These are phyloP conservation scores for Neoscytalidium dimidiatum DNA, from an alignment of 2,329 filamentous ascomycete genomes.

Conservation along the genomic window DNA sequence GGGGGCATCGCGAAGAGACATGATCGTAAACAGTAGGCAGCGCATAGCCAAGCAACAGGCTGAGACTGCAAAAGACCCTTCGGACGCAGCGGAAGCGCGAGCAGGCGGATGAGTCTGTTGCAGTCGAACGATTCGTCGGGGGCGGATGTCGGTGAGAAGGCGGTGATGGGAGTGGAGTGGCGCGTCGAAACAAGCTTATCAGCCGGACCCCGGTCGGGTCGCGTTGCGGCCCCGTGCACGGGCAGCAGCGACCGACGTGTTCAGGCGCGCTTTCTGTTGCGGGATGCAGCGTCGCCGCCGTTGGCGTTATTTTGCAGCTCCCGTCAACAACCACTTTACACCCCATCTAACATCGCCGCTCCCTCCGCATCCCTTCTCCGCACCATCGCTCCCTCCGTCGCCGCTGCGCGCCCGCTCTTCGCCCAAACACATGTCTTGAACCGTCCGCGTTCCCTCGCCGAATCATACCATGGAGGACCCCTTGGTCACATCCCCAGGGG, in stretches of 20 bases:
- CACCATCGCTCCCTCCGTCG: slow-evolving; percentile 1
- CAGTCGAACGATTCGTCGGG: neutral
- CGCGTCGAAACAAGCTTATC: slow-evolving; percentile 9
- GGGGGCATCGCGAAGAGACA: neutral
- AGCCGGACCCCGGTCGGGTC: neutral
- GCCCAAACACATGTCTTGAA: slow-evolving; percentile 13
- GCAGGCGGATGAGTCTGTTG: neutral
- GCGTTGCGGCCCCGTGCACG: neutral
- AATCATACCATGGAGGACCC: slow-evolving; percentile 42
- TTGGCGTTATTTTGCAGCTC: slow-evolving; percentile 4
- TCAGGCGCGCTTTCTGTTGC: slow-evolving; percentile 3
- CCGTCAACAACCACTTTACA: slow-evolving; percentile 8
- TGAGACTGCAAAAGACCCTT: neutral
- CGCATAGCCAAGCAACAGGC: neutral
- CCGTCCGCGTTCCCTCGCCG: neutral
- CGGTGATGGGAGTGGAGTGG: slow-evolving; percentile 13
- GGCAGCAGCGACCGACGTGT: slow-evolving; percentile 8
- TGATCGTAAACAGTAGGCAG: neutral
- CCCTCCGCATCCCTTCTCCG: neutral
- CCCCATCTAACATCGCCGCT: slow-evolving; percentile 1
- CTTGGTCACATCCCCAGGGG: slow-evolving; percentile 37
- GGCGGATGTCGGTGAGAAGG: neutral
- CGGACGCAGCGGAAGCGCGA: neutral
- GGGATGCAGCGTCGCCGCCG: slow-evolving; percentile 1
- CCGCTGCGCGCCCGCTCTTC: neutral